Evolutionary conservation across 768 basidiomycete species (phyloP), one percentile per base, ranked within the genome.

Genomic region (Roridomyces roridus): DNA sequence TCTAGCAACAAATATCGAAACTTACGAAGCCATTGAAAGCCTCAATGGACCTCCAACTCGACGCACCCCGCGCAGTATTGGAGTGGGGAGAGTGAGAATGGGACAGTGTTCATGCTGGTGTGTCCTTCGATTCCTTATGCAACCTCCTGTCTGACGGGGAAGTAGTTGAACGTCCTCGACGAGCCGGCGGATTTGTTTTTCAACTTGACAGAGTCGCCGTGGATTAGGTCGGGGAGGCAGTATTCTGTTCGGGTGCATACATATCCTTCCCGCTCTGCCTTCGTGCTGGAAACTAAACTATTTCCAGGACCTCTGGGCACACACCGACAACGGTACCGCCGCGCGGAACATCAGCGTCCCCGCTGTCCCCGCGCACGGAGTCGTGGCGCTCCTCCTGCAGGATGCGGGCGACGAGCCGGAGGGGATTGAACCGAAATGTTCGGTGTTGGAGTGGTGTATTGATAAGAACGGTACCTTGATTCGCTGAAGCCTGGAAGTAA

Each of bases 361-460:
- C 10, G 71, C 69, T 20, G 86, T 90, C 10, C 87, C 88, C 3
- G 64, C 86, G 7, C 89, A 91, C 57, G 89, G 88, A 4, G 87
- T 89, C 23, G 81, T 86, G 21, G 89, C 87, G 28, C 64, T 90
- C 10, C 71, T 91, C 50, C 70, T 90, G 41, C 80, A 77, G 44
- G 89, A 91, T 61, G 85, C 80, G 1, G 87, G 87, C 0, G 78
- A 89, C 51, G 88, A 89, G 65, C 88, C 89, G 10, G 77, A 66
- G 34, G 86, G 80, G 2, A 70, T 79, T 2, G 74, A 76, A 62
- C 87, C 87, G 4, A 79, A 80, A 18, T 89, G 88, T 67, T 80
- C 80, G 14, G 77, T 76, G 46, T 68, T 71, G 54, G 78, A 81
- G 44, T 85, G 84, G 80, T 89, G 87, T 68, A 85, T 77, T 58